Evolutionary conservation across 148 eudicot genomes (phyloP), one percentile per base, ranked within the genome.

Genomic region (Rhododendron kiyosumense): DNA sequence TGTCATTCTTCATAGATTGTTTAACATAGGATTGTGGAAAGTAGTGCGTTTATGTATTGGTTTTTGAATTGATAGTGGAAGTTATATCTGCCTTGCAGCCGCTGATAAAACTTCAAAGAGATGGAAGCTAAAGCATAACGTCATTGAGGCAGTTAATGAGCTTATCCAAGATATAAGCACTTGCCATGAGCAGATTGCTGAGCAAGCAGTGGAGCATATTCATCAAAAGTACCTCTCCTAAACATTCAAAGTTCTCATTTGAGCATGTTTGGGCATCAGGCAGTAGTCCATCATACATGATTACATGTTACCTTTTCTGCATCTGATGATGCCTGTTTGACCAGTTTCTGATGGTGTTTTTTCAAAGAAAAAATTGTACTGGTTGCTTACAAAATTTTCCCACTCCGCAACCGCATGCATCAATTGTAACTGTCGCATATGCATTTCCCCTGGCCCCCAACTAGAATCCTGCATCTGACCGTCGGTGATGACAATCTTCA

Each of bases 171-270:
- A 97, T 85, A 93, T 97, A 85, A 79, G 91, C 77, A 92, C 98
- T 90, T 97, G 98, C 89, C 99, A 97, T 91, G 98, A 97, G 84
- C 96, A 93, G 90, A 97, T 97, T 88, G 98, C 99, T 54, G 99
- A 97, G 89, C 98, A 97, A 91, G 99, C 99, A 10, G 98, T 97
- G 48, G 99, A 97, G 90, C 99, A 95, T 93, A 97, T 97, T 84
- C 99, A 97, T 86, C 99, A 97, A 67, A 97, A 97, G 99, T 97
- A 94, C 73, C 41, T 48, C 63, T 71, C 81, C 20, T 14, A 38
- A 7, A 43, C 82, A 77, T 69, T 81, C 74, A 10, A 48, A 52
- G 13, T 18, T 45, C 30, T 22, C 20, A 67, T 30, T 65, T 38
- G 63, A 63, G 59, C 75, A 57, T 80, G 34, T 26, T 32, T 48